Conservation (phyloP, 1,284 basidiomycete species). For the Megacollybia platyphylla region DNA sequence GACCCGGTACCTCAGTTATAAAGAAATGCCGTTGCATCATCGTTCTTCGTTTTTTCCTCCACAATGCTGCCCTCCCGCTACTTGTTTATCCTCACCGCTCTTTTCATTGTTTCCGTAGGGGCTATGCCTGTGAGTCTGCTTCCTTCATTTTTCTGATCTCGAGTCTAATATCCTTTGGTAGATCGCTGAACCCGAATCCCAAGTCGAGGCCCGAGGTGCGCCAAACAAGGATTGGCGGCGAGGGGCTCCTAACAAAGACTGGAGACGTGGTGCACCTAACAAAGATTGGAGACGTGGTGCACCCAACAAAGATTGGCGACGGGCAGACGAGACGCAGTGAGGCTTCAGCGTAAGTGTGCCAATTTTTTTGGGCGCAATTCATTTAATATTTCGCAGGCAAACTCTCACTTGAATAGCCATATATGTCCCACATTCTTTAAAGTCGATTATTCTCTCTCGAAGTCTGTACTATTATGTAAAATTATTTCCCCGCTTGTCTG, state of each 20-base stretch:
- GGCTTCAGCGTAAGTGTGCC: no score
- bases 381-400: no score
- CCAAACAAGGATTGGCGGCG: neutral
- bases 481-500: no score
- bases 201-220: no score
- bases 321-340: neutral
- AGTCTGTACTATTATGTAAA: no score
- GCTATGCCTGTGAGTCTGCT: constrained; percentile 3
- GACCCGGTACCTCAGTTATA: no score
- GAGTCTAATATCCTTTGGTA: constrained; percentile 1
- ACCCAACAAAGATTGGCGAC: neutral
- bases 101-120: neutral
- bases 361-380: no score
- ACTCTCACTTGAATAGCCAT: no score
- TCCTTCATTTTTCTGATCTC: neutral
- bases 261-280: neutral
- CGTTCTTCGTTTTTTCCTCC: neutral
- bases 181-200: no score
- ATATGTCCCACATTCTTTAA: no score
- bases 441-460: no score
- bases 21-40: neutral
- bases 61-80: constrained; percentile 1
- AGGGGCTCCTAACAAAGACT: neutral
- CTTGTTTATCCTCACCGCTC: constrained; percentile 1
- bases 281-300: neutral